Percentiles rank a stretch among this genome's conserved stretches.
Conservation (phyloP, 208 protist genomes). For the Leishmania braziliensis region DNA sequence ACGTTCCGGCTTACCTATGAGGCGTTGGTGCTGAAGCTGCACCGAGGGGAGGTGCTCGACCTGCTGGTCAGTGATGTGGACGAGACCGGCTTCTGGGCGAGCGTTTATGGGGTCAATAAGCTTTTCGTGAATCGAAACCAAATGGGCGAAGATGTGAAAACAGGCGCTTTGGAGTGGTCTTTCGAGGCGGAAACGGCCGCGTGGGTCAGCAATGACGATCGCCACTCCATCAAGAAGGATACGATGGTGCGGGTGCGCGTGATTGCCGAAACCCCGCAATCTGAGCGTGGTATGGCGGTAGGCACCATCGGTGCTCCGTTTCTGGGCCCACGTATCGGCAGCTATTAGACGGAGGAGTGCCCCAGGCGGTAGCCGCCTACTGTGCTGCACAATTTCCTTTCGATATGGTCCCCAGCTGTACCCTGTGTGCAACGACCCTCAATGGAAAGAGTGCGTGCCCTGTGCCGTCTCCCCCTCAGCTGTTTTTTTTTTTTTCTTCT, state of each 20-base stretch:
- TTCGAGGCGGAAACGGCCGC: constrained; percentile 69
- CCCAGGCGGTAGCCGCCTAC: background rate
- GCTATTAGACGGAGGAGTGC: constrained; percentile 14
- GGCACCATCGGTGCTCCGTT: constrained; percentile 70
- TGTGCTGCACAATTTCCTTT: background rate
- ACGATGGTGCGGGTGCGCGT: constrained; percentile 80
- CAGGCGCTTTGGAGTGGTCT: constrained; percentile 41
- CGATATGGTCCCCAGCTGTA: background rate
- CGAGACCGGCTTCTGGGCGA: constrained; percentile 76
- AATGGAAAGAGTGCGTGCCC: background rate
- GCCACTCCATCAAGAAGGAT: constrained; percentile 60
- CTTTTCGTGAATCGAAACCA: constrained; percentile 79
- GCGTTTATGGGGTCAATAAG: constrained; percentile 71
- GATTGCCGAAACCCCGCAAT: constrained; percentile 83
- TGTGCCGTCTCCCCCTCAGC: too few species aligned
- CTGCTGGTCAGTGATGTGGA: constrained; percentile 66
- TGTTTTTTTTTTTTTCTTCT: too few species aligned
- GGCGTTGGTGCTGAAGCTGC: constrained; percentile 82
- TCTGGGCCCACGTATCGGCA: constrained; percentile 52
- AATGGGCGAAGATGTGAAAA: constrained; percentile 47
- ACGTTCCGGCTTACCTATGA: constrained; percentile 81
- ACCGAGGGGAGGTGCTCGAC: constrained; percentile 86
- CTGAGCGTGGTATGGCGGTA: constrained; percentile 64
- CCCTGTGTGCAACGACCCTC: background rate
- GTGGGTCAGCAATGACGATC: constrained; percentile 67